These are phyloP conservation scores for Jaltomata sinuosa DNA, from an alignment of 257 asterid species.

Conservation along the genomic window DNA sequence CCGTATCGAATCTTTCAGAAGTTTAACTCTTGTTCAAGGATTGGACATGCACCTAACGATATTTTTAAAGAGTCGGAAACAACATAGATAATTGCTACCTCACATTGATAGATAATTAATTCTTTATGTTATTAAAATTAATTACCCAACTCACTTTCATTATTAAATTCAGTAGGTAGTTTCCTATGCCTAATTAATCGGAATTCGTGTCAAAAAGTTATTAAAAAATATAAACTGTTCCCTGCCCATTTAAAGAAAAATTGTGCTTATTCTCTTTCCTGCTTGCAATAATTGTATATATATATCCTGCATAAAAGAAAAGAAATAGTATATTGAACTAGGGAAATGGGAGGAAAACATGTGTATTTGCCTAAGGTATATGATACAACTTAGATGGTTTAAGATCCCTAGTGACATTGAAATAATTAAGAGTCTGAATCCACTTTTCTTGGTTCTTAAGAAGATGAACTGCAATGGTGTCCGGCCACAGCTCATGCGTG, in stretches of 20 bases:
- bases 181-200: fast-evolving
- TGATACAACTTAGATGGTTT: conserved; percentile 77
- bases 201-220: background rate
- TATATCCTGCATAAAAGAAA: too few species aligned
- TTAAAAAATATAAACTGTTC: background rate
- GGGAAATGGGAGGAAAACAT: background rate
- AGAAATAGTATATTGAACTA: background rate
- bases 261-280: background rate
- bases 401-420: conserved; percentile 61
- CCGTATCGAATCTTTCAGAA: too few species aligned
- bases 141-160: background rate
- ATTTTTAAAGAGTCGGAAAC: too few species aligned
- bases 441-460: conserved; percentile 86
- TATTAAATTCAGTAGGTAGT: background rate
- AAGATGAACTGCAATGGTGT: conserved; percentile 75
- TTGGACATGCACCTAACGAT: too few species aligned
- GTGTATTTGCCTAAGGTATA: conserved; percentile 22
- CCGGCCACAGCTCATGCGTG: conserved; percentile 86
- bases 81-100: too few species aligned
- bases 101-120: too few species aligned
- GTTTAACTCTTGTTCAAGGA: too few species aligned
- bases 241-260: background rate
- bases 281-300: background rate
- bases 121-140: background rate
- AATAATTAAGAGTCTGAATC: conserved; percentile 65